Percentiles rank a stretch among this genome's conserved stretches.
These are phyloP conservation scores for Pichia deserticola DNA, from an alignment of 805 yeast species.

Conservation along the genomic window DNA sequence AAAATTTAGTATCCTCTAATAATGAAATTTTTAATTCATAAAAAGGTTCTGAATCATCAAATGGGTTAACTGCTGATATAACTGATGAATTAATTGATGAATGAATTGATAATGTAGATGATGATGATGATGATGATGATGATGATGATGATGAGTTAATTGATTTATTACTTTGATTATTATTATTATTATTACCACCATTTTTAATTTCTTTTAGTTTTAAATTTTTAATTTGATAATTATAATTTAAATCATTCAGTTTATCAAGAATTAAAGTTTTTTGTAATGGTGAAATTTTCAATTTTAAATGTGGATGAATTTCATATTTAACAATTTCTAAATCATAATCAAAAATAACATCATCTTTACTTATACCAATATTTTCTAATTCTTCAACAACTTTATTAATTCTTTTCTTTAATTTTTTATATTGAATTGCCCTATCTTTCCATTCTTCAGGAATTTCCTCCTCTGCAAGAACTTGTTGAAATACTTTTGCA, in stretches of 20 bases:
- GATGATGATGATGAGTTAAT: too few relatives aligned
- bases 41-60: constrained; percentile 17
- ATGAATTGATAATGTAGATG: not conserved
- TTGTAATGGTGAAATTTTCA: constrained; percentile 20
- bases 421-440: constrained; percentile 64
- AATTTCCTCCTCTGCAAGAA: constrained; percentile 49
- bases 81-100: constrained; percentile 6
- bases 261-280: constrained; percentile 15
- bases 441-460: constrained; percentile 63
- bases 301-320: constrained; percentile 18
- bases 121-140: too few relatives aligned
- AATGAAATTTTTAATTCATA: constrained; percentile 30
- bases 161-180: not conserved
- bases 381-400: constrained; percentile 56
- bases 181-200: not conserved
- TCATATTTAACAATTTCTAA: constrained; percentile 14
- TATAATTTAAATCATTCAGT: constrained; percentile 14
- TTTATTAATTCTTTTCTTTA: constrained; percentile 58
- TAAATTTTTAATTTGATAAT: constrained; percentile 12
- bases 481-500: constrained; percentile 62
- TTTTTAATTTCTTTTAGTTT: not conserved
- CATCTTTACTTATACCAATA: constrained; percentile 50
- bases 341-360: constrained; percentile 18
- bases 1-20: constrained; percentile 53
- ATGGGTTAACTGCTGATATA: constrained; percentile 18